A percentile compares a stretch with the other conserved stretches of the same genome.
Conservation (phyloP, 495 filamentous ascomycete genomes). For the Trichoderma erinaceum region DNA sequence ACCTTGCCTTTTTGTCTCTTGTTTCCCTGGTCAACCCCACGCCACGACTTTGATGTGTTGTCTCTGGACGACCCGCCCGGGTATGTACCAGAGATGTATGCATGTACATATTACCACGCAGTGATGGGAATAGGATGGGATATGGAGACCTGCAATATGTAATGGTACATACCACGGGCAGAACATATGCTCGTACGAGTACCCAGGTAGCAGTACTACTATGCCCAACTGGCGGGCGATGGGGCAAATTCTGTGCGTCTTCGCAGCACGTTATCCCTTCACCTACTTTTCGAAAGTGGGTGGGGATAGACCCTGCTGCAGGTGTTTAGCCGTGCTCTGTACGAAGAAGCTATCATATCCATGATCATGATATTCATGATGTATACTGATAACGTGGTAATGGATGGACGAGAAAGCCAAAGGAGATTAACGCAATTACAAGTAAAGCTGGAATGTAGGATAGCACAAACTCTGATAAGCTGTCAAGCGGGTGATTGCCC, state of each 20-base stretch:
- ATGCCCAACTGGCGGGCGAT: too few species aligned
- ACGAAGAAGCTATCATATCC: too few species aligned
- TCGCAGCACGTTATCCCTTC: not conserved
- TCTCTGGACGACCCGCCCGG: not conserved
- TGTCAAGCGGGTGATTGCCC: not conserved
- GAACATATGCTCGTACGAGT: not conserved
- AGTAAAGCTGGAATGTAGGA: too few species aligned
- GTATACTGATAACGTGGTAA: too few species aligned
- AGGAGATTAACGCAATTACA: too few species aligned
- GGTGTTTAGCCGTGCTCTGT: too few species aligned
- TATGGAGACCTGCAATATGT: not conserved
- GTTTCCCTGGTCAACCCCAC: constrained; percentile 1
- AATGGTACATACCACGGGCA: not conserved
- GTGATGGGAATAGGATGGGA: not conserved
- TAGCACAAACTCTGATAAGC: not conserved
- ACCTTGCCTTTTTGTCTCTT: not conserved
- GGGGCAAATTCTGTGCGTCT: too few species aligned
- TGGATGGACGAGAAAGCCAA: too few species aligned
- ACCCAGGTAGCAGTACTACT: too few species aligned
- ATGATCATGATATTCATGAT: too few species aligned
- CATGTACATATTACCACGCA: not conserved
- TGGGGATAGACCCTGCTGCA: not conserved
- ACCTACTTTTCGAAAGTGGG: constrained; percentile 6
- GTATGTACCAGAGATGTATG: not conserved
- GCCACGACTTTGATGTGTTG: constrained; percentile 5